Evolutionary conservation across 768 basidiomycete species (phyloP).

Genomic region (Austroboletus eburneus): DNA sequence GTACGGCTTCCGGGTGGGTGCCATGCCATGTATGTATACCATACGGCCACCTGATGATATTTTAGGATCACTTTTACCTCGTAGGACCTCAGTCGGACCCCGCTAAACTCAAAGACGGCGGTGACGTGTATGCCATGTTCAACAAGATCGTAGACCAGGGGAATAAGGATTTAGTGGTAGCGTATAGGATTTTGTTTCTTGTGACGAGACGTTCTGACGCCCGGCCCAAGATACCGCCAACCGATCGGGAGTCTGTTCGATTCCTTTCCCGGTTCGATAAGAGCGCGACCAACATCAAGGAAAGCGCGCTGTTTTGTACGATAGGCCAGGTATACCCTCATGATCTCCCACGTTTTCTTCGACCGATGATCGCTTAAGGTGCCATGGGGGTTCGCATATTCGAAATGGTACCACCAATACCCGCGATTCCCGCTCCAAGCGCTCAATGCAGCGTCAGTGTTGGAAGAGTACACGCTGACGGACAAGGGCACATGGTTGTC

Average conservation of each 20-base stretch:
- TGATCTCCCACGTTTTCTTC: background rate
- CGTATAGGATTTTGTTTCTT: conserved; percentile 1
- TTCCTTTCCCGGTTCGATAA: conserved; percentile 57
- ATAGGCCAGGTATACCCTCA: conserved; percentile 42
- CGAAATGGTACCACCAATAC: conserved; percentile 59
- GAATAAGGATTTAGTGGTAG: conserved; percentile 40
- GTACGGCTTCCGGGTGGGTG: conserved; percentile 45
- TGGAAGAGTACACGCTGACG: conserved; percentile 51
- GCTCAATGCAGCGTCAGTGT: conserved; percentile 41
- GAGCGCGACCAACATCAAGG: conserved; percentile 57
- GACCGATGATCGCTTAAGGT: conserved; percentile 31
- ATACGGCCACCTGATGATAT: background rate
- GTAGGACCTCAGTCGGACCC: conserved; percentile 48
- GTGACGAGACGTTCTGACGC: background rate
- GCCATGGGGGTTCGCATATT: conserved; percentile 50
- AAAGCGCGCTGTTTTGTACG: conserved; percentile 43
- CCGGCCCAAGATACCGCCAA: conserved; percentile 25
- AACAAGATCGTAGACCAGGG: conserved; percentile 43
- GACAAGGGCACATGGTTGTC: conserved; percentile 51
- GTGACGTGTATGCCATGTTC: conserved; percentile 39
- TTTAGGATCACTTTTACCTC: conserved; percentile 48
- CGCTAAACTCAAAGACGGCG: conserved; percentile 35
- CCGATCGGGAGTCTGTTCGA: conserved; percentile 35
- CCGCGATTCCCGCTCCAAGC: conserved; percentile 49
- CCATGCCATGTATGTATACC: background rate